A percentile compares a stretch with the other conserved stretches of the same genome.
Evolutionary conservation across 2,329 filamentous ascomycete species (phyloP).

Genomic region (Aureobasidium pullulans): DNA sequence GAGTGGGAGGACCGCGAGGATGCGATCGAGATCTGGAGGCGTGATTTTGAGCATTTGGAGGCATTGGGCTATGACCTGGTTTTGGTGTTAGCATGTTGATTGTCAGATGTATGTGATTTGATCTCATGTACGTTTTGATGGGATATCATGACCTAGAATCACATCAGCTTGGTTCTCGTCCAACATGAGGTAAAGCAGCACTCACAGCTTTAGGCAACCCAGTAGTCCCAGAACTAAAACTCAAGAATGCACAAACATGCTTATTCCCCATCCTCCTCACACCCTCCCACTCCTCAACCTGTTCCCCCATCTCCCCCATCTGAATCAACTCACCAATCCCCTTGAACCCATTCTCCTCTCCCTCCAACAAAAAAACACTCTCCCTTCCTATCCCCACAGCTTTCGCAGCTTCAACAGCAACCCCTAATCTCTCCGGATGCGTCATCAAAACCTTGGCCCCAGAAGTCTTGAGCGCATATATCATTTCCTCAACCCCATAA

Average conservation of each 20-base stretch:
- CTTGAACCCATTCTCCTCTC: slow-evolving; percentile 42
- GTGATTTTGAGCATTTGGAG: slow-evolving; percentile 52
- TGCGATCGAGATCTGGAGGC: slow-evolving; percentile 39
- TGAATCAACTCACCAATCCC: slow-evolving; percentile 41
- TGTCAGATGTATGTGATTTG: no score
- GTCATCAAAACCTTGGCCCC: slow-evolving; percentile 54
- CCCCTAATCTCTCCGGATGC: slow-evolving; percentile 45
- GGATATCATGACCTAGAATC: slow-evolving; percentile 42
- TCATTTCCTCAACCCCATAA: slow-evolving; percentile 62
- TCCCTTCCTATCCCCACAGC: slow-evolving; percentile 47
- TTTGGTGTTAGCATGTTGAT: no score
- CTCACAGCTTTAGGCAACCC: slow-evolving; percentile 42
- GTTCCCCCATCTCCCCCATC: slow-evolving; percentile 34
- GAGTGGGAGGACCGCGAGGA: slow-evolving; percentile 52
- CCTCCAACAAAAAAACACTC: slow-evolving; percentile 52
- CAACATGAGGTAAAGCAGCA: no score
- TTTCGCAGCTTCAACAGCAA: slow-evolving; percentile 48
- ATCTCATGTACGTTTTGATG: no score
- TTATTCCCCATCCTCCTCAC: slow-evolving; percentile 48
- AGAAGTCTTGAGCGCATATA: slow-evolving; percentile 53
- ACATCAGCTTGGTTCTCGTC: no score
- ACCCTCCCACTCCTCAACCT: slow-evolving; percentile 44
- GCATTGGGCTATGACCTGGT: slow-evolving; percentile 46
- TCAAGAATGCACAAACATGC: slow-evolving; percentile 48
- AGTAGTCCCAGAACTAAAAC: slow-evolving; percentile 44